phyloP scores from a whole-genome alignment of 2,329 filamentous ascomycete species.

The Aspergillus sp. region DNA sequence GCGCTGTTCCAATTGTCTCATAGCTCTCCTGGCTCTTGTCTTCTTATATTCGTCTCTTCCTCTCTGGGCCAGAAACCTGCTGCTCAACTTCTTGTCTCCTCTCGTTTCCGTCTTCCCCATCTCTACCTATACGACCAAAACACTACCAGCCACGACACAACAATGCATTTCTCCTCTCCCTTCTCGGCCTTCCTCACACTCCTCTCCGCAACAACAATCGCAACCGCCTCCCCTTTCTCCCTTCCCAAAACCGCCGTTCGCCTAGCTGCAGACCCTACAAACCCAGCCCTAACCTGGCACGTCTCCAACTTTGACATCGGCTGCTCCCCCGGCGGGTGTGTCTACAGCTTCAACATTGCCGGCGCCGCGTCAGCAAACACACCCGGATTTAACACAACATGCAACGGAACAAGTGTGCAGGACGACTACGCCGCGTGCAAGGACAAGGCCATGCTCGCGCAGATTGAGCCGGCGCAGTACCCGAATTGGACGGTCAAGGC shows the following conservation, averaged over 20 bases:
- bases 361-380: slow-evolving; percentile 32
- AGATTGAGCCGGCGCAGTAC: slow-evolving; percentile 24
- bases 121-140: not conserved
- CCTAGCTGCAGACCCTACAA: slow-evolving; percentile 7
- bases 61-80: not conserved
- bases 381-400: slow-evolving; percentile 42
- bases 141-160: slow-evolving; percentile 11
- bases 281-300: slow-evolving; percentile 34
- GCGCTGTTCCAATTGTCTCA: slow-evolving; percentile 6
- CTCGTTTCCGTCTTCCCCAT: not conserved
- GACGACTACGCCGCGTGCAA: slow-evolving; percentile 30
- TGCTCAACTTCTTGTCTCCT: not conserved
- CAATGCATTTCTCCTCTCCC: slow-evolving; percentile 36
- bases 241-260: slow-evolving; percentile 4
- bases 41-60: slow-evolving; percentile 1
- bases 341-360: slow-evolving; percentile 39
- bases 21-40: not conserved
- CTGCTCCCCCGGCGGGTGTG: slow-evolving; percentile 40
- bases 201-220: slow-evolving; percentile 26
- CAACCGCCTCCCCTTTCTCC: slow-evolving; percentile 24
- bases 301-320: slow-evolving; percentile 36
- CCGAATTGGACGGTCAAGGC: slow-evolving; percentile 35
- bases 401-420: slow-evolving; percentile 32
- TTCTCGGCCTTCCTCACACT: slow-evolving; percentile 30
- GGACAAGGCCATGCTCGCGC: slow-evolving; percentile 27